phyloP scores from a whole-genome alignment of 2,329 filamentous ascomycete species.

The Thielaviopsis punctulata region DNA sequence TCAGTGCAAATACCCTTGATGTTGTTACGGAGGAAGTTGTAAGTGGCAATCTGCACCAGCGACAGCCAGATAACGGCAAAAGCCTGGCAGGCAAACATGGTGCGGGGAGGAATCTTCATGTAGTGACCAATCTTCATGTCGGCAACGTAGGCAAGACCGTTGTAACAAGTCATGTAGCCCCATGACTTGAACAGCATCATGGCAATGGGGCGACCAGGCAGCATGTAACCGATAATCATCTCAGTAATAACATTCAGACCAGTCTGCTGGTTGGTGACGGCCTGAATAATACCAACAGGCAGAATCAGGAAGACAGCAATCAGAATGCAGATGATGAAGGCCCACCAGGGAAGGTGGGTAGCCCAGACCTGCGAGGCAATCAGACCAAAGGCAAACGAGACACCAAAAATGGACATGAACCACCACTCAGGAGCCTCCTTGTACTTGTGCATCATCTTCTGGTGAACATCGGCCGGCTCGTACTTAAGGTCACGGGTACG shows the following conservation, averaged over 20 bases:
- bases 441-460: slow-evolving; percentile 39
- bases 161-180: slow-evolving; percentile 28
- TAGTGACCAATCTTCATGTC: slow-evolving; percentile 36
- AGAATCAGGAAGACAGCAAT: slow-evolving; percentile 25
- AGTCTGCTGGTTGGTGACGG: slow-evolving; percentile 31
- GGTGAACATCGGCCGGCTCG: slow-evolving; percentile 33
- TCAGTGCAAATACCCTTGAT: slow-evolving; percentile 35
- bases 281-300: slow-evolving; percentile 28
- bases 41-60: slow-evolving; percentile 21
- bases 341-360: slow-evolving; percentile 29
- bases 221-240: slow-evolving; percentile 31
- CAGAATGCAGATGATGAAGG: slow-evolving; percentile 23
- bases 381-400: slow-evolving; percentile 33
- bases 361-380: slow-evolving; percentile 20
- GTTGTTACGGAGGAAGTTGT: slow-evolving; percentile 26
- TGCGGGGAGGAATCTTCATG: slow-evolving; percentile 35
- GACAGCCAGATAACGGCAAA: slow-evolving; percentile 25
- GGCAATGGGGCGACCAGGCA: slow-evolving; percentile 29
- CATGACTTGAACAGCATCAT: slow-evolving; percentile 34
- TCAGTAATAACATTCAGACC: slow-evolving; percentile 32
- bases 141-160: slow-evolving; percentile 29
- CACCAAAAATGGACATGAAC: slow-evolving; percentile 29
- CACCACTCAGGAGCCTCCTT: slow-evolving; percentile 39
- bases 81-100: slow-evolving; percentile 29
- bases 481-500: slow-evolving; percentile 19